Evolutionary conservation across 768 basidiomycete genomes (phyloP), one percentile per base, ranked within the genome.

Genomic region (Serendipita sp.): DNA sequence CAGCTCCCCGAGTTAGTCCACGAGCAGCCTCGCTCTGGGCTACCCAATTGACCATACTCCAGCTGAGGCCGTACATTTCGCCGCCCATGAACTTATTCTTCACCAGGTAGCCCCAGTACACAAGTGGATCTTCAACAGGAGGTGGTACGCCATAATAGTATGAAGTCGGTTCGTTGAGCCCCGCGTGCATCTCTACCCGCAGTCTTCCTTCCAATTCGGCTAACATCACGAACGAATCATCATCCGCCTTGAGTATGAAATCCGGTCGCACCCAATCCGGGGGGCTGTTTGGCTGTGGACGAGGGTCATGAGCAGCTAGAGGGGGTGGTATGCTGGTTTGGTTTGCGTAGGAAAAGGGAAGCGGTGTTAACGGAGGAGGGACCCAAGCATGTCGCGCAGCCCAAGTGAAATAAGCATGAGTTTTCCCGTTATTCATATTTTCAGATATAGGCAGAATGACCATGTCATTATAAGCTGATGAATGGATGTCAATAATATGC

Each of bases 371-470:
- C 3, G 38, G 77, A 18, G 89, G 85, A 46, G 92, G 92, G 0
- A 97, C 91, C 82, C 89, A 92, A 8, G 92, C 92, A 69, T 89
- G 85, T 70, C 85, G 81, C 44, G 89, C 83, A 3, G 94, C 91
- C 95, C 95, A 98, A 13, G 83, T 82, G 77, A 93, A 97, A 76
- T 86, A 98, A 1, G 86, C 83, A 71, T 95, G 80, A 3, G 89
- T 89, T 75, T 98, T 98, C 65, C 95, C 95, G 56, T 81, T 77
- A 74, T 98, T 97, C 95, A 98, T 97, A 74, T 97, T 96, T 76
- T 98, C 95, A 8, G 81, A 71, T 48, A 86, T 84, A 32, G 91
- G 88, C 48, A 96, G 79, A 56, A 94, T 79, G 67, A 92, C 77
- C 65, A 94, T 86, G 72, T 93, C 91, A 70, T 91, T 88, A 73